Evolutionary conservation across 73 alveolate species (phyloP).

Genomic region (Tetrahymena malaccensis): DNA sequence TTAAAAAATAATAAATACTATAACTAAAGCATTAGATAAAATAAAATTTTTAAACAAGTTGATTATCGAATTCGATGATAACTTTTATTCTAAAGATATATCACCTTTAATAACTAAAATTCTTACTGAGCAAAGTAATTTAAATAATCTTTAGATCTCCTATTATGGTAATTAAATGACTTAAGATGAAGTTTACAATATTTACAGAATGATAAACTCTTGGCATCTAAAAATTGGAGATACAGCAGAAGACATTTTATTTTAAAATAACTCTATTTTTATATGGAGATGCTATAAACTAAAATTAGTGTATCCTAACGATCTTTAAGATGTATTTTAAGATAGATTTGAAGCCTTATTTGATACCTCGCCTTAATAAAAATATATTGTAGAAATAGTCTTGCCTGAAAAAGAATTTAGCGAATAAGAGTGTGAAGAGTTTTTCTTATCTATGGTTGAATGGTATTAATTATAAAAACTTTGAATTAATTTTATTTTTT

Average conservation of each 20-base stretch:
- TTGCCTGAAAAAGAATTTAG: neutral
- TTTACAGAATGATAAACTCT: neutral
- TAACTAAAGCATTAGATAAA: neutral
- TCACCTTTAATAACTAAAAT: neutral
- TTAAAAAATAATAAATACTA: neutral
- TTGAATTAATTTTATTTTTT: neutral
- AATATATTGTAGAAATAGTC: neutral
- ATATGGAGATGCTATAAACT: neutral
- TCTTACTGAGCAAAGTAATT: neutral
- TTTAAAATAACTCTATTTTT: neutral
- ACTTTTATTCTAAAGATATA: neutral
- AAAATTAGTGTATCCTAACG: neutral
- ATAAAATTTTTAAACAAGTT: neutral
- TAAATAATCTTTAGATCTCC: neutral
- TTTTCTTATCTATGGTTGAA: neutral
- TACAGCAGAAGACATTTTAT: neutral
- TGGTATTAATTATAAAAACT: neutral
- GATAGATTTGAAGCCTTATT: neutral
- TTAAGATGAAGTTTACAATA: neutral
- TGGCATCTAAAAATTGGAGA: neutral
- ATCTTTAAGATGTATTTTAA: neutral
- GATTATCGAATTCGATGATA: neutral
- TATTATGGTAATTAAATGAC: neutral
- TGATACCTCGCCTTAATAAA: neutral
- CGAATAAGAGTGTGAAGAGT: neutral